Conservation (phyloP, 2,329 filamentous ascomycete species). For the Talaromyces atroroseus region DNA sequence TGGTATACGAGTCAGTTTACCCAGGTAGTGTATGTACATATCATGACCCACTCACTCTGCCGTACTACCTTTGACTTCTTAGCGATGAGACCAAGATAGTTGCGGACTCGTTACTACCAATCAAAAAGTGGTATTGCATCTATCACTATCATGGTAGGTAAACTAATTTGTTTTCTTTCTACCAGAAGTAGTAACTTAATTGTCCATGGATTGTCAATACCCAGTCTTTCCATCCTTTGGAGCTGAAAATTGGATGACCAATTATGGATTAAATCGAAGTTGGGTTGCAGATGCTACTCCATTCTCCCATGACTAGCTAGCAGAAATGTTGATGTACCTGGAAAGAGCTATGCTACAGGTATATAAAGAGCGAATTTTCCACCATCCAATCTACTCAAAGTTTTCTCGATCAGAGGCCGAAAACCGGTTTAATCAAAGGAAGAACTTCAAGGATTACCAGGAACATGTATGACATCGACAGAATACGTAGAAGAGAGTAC, state of each 20-base stretch:
- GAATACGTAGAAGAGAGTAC: conserved; percentile 12
- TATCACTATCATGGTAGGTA: background rate
- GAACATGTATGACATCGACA: conserved; percentile 6
- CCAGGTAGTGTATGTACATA: background rate
- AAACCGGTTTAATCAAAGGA: no score
- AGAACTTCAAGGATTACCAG: background rate
- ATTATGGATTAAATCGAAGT: background rate
- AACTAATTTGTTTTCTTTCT: background rate
- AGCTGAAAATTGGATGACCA: background rate
- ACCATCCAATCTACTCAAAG: no score
- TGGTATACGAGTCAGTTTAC: background rate
- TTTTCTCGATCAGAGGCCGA: no score
- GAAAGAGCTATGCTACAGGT: no score
- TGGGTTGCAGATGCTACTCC: background rate
- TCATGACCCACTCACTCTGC: background rate
- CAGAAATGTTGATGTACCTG: no score
- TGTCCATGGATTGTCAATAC: background rate
- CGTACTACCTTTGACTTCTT: background rate
- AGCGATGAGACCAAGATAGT: background rate
- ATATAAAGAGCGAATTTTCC: no score
- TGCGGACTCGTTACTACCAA: background rate
- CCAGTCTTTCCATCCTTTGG: background rate
- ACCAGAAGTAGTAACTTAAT: background rate
- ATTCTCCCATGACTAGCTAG: background rate
- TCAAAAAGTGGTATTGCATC: background rate